Conservation (phyloP, 345 rosid species). For the Aurinia saxatilis region DNA sequence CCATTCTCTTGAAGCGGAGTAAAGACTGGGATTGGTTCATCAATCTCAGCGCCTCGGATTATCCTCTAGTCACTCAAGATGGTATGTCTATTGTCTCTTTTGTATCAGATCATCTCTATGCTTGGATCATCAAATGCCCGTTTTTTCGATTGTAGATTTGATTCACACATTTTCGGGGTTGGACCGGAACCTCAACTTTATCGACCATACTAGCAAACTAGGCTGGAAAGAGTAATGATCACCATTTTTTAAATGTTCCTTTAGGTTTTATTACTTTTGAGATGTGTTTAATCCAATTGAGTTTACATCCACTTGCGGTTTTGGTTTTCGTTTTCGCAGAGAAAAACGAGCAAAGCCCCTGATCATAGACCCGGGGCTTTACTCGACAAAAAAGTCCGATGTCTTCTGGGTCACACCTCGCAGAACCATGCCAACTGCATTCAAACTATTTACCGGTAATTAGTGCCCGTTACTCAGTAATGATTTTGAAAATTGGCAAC, state of each 20-base stretch:
- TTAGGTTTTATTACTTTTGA: not conserved
- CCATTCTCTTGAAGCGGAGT: conserved; percentile 46
- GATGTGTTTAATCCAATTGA: not conserved
- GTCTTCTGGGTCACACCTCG: conserved; percentile 68
- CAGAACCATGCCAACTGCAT: conserved; percentile 80
- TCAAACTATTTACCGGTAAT: conserved; percentile 80
- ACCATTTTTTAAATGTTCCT: too few relatives aligned
- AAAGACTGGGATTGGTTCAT: conserved; percentile 73
- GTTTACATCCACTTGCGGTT: not conserved
- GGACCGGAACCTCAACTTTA: conserved; percentile 58
- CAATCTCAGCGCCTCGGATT: conserved; percentile 57
- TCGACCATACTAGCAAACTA: conserved; percentile 62
- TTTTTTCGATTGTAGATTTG: conserved; percentile 34
- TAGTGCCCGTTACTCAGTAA: not conserved
- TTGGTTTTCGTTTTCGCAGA: conserved; percentile 35
- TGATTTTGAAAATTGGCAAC: conserved; percentile 1
- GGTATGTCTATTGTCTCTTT: conserved; percentile 27
- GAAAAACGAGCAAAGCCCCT: conserved; percentile 93
- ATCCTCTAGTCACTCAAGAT: conserved; percentile 61
- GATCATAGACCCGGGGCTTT: conserved; percentile 96
- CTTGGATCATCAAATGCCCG: not conserved
- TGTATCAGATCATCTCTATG: not conserved
- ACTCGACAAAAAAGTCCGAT: conserved; percentile 61
- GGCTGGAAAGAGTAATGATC: conserved; percentile 87
- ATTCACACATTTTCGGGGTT: conserved; percentile 47